These are phyloP conservation scores for Rhododendron molle DNA, from an alignment of 148 eudicot genomes.

Conservation along the genomic window DNA sequence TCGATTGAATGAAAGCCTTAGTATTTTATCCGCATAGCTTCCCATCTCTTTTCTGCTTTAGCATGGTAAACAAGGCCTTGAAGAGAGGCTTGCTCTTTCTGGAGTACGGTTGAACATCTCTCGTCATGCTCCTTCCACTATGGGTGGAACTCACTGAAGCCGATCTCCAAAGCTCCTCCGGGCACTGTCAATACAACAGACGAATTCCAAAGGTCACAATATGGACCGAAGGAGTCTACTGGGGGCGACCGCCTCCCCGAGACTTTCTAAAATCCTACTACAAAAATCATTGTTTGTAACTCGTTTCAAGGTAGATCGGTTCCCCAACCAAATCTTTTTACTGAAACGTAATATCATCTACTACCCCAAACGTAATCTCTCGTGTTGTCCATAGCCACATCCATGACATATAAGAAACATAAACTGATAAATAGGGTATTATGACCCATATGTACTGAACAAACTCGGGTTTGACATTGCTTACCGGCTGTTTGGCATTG, in stretches of 20 bases:
- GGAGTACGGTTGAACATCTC: constrained; percentile 31
- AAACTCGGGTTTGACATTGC: neutral
- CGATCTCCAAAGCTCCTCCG: constrained; percentile 23
- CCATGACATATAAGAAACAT: neutral
- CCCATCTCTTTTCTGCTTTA: constrained; percentile 26
- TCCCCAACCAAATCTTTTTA: neutral
- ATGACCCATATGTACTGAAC: neutral
- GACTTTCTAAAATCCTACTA: neutral
- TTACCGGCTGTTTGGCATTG: constrained; percentile 20
- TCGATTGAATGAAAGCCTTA: neutral
- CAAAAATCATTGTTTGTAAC: neutral
- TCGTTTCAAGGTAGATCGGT: neutral
- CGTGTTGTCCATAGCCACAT: neutral
- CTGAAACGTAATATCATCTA: neutral
- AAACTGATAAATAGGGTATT: neutral
- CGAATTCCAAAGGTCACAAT: neutral
- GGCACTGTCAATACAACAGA: constrained; percentile 20
- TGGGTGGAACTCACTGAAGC: constrained; percentile 9
- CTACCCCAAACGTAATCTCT: neutral
- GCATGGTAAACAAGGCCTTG: constrained; percentile 30
- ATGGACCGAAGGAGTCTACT: neutral
- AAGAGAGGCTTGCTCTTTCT: constrained; percentile 34
- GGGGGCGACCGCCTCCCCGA: neutral
- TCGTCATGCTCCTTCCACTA: constrained; percentile 19
- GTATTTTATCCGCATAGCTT: neutral